These are phyloP conservation scores for Phytophthora hybrid DNA, from an alignment of 352 stramenopile genomes.

Conservation along the genomic window DNA sequence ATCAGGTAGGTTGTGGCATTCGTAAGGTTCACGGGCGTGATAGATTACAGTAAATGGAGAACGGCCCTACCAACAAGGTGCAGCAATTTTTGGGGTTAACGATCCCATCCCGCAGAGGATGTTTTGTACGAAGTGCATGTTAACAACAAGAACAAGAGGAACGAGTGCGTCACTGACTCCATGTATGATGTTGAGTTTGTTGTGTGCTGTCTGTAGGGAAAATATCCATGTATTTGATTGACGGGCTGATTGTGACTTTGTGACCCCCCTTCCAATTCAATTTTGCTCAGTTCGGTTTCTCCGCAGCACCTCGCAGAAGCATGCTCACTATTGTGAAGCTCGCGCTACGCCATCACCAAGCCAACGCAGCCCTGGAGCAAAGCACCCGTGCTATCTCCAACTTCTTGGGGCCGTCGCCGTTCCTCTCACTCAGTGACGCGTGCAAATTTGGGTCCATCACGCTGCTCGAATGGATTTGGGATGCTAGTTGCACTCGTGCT, in stretches of 20 bases:
- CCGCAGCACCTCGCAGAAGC: not conserved
- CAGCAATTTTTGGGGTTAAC: conserved; percentile 35
- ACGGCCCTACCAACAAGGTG: not conserved
- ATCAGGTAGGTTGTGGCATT: too few species aligned
- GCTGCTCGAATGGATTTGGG: conserved; percentile 17
- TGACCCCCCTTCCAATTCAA: not conserved
- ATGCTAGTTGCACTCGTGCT: conserved; percentile 8
- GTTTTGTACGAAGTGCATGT: conserved; percentile 28
- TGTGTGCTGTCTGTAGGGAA: not conserved
- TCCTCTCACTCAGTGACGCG: conserved; percentile 4
- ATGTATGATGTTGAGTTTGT: too few species aligned
- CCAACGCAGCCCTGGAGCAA: conserved; percentile 1
- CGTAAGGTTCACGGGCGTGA: not conserved
- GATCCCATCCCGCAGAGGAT: conserved; percentile 13
- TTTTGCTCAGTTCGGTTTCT: not conserved
- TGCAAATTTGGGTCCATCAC: conserved; percentile 3
- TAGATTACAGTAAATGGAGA: not conserved
- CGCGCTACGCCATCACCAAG: conserved; percentile 6
- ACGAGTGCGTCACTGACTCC: conserved; percentile 8
- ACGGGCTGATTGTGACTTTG: not conserved
- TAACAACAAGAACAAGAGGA: conserved; percentile 21
- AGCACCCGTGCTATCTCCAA: conserved; percentile 2
- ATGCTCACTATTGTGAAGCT: conserved; percentile 2
- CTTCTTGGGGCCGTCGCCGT: conserved; percentile 6
- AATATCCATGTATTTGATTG: not conserved